Conservation (phyloP, 139 green algal genomes). For the Chlorella sp. region DNA sequence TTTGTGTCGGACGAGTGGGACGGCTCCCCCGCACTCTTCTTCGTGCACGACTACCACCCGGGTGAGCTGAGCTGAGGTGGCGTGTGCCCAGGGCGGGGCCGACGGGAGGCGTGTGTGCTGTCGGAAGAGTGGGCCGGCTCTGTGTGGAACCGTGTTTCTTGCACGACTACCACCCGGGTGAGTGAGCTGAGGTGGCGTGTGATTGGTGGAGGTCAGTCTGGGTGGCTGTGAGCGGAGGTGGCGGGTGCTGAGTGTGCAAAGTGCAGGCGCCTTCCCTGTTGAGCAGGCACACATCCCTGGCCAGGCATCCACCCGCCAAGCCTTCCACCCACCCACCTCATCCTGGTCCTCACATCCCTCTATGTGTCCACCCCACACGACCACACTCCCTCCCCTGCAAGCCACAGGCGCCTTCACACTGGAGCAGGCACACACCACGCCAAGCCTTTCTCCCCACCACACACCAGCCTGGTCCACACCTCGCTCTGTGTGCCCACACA, state of each 20-base stretch:
- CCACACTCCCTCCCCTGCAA: no score
- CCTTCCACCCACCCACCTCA: no score
- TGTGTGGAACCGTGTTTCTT: no score
- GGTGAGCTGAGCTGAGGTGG: constrained; percentile 25
- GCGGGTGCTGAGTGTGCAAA: no score
- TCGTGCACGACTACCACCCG: constrained; percentile 78
- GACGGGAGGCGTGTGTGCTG: no score
- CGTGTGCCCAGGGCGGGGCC: neutral
- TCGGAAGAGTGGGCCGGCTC: neutral
- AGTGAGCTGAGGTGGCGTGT: neutral
- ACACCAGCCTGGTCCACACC: neutral
- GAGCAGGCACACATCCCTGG: no score
- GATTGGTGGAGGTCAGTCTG: no score
- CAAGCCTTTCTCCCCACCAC: neutral
- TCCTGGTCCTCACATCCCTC: no score
- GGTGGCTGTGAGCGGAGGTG: neutral
- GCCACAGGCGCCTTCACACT: neutral
- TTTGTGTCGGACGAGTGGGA: constrained; percentile 80
- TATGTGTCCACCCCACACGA: no score
- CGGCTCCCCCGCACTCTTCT: constrained; percentile 58
- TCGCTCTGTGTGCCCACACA: neutral
- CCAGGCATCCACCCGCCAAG: no score
- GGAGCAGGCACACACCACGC: neutral
- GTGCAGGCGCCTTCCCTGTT: no score
- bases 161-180: constrained; percentile 76